Evolutionary conservation across 441 rosid species (phyloP).

Genomic region (Arabidopsis lyrata): DNA sequence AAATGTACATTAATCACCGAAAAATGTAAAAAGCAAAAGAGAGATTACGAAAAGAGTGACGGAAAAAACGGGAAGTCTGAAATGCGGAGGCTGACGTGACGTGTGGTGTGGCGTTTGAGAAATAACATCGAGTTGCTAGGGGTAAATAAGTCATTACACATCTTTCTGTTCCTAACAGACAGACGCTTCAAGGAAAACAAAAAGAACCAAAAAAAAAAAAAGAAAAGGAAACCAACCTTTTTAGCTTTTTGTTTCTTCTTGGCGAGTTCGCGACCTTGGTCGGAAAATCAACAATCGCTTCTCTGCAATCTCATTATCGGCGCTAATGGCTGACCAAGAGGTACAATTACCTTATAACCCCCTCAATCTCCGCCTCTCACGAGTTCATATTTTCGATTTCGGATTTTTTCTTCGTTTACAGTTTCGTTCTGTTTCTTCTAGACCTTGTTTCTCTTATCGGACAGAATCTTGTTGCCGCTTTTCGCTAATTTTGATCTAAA

Average conservation of each 20-base stretch:
- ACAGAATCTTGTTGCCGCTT: conserved; percentile 16
- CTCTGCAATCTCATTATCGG: conserved; percentile 41
- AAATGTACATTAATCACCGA: neutral
- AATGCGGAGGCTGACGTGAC: conserved; percentile 33
- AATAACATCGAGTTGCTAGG: conserved; percentile 37
- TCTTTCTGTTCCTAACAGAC: conserved; percentile 89
- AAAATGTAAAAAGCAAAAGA: conserved; percentile 2
- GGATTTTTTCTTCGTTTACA: neutral
- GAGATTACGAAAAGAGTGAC: conserved; percentile 17
- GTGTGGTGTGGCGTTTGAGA: conserved; percentile 40
- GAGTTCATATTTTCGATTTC: conserved; percentile 15
- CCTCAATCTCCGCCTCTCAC: conserved; percentile 36
- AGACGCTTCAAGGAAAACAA: conserved; percentile 50
- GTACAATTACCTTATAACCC: conserved; percentile 49
- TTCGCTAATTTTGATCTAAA: conserved; percentile 1
- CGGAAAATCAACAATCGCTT: conserved; percentile 47
- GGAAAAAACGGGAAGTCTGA: conserved; percentile 36
- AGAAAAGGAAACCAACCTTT: conserved; percentile 42
- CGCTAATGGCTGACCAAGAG: conserved; percentile 76
- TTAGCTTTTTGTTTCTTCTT: conserved; percentile 30
- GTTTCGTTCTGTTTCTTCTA: conserved; percentile 19
- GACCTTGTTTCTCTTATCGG: neutral
- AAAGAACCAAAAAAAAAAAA: neutral
- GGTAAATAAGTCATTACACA: conserved; percentile 35
- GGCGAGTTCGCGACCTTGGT: conserved; percentile 50